Evolutionary conservation across 2,329 filamentous ascomycete genomes (phyloP).

Genomic region (Didymella keratinophila): DNA sequence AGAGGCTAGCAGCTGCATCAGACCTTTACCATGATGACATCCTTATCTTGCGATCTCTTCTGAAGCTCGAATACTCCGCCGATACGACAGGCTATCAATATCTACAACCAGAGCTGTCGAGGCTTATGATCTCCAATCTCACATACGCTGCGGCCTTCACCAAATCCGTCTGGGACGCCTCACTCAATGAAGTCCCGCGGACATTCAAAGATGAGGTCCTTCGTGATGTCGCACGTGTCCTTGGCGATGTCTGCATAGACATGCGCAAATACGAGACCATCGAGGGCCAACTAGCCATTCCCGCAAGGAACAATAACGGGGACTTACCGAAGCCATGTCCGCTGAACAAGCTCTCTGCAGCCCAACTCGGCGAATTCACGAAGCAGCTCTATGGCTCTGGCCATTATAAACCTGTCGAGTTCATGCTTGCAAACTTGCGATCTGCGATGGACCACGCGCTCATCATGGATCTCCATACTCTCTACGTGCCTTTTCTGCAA

Average conservation of each 20-base stretch:
- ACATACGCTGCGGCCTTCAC: conserved; percentile 4
- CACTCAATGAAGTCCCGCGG: background rate
- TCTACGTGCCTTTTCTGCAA: conserved; percentile 12
- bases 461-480: conserved; percentile 3
- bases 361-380: conserved; percentile 6
- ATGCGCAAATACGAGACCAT: conserved; percentile 4
- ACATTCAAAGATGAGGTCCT: conserved; percentile 7
- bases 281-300: background rate
- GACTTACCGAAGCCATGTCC: background rate
- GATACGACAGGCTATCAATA: conserved; percentile 1
- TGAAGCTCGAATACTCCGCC: conserved; percentile 6
- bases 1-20: background rate
- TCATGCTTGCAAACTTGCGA: conserved; percentile 2
- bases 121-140: conserved; percentile 12
- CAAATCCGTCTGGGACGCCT: conserved; percentile 3
- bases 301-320: background rate
- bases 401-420: background rate
- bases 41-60: conserved; percentile 4
- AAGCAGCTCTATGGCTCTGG: conserved; percentile 7
- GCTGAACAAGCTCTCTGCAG: conserved; percentile 9
- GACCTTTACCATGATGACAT: conserved; percentile 10
- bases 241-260: conserved; percentile 12
- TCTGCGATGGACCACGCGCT: conserved; percentile 1
- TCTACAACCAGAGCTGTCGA: conserved; percentile 3
- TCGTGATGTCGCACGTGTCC: conserved; percentile 1